Evolutionary conservation across 192 early-diverging fungal genomes (phyloP).

Genomic region (Coemansia sp.): DNA sequence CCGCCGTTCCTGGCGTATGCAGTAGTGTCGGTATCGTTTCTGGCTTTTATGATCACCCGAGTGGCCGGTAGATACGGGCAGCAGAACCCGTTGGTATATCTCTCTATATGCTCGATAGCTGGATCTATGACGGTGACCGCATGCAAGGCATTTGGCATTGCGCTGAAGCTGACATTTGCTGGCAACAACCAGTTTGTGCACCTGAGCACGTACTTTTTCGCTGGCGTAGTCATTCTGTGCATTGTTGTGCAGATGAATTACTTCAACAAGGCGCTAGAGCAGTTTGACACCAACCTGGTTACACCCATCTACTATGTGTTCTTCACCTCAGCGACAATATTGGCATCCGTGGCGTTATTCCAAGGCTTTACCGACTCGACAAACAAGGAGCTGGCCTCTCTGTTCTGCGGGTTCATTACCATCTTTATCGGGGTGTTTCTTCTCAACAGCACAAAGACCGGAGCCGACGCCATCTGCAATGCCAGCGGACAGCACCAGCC

Average conservation of each 20-base stretch:
- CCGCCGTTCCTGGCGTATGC: conserved; percentile 83
- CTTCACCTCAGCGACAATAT: conserved; percentile 92
- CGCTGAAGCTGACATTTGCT: conserved; percentile 86
- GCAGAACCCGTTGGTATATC: conserved; percentile 78
- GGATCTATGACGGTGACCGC: conserved; percentile 92
- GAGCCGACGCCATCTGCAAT: conserved; percentile 1
- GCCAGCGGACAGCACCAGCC: conserved; percentile 42
- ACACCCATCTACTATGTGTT: conserved; percentile 93
- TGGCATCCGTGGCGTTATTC: conserved; percentile 84
- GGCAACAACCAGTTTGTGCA: conserved; percentile 90
- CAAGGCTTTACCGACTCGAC: conserved; percentile 77
- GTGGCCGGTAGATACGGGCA: conserved; percentile 81
- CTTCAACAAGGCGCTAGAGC: conserved; percentile 94
- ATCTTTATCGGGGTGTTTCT: conserved; percentile 92
- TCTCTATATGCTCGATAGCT: conserved; percentile 95
- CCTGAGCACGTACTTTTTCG: conserved; percentile 87
- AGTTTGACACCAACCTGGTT: conserved; percentile 88
- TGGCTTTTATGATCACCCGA: conserved; percentile 74
- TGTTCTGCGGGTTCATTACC: conserved; percentile 87
- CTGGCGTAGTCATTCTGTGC: conserved; percentile 70
- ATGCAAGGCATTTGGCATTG: conserved; percentile 91
- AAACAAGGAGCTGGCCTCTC: conserved; percentile 71
- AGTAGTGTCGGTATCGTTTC: conserved; percentile 60
- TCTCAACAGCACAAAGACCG: conserved; percentile 60
- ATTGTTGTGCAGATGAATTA: conserved; percentile 97